Conservation (phyloP, 2,329 filamentous ascomycete species). For the Arachnomyces sp. region DNA sequence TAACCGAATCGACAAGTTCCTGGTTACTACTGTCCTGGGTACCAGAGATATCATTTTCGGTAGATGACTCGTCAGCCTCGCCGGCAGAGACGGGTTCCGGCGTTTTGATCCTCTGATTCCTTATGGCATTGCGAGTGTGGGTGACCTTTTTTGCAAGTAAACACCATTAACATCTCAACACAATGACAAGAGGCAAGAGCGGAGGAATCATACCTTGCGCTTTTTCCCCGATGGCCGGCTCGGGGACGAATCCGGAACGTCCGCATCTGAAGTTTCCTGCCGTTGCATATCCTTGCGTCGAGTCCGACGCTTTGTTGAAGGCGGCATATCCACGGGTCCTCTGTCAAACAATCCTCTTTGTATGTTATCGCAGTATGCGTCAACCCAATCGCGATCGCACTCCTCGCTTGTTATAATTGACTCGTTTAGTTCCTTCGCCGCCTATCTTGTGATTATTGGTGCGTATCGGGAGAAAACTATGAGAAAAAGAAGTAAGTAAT, state of each 20-base stretch:
- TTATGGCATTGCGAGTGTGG: constrained; percentile 23
- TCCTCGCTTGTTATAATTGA: too few species aligned
- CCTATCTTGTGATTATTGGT: too few species aligned
- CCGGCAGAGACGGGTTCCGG: constrained; percentile 30
- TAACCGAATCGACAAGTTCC: constrained; percentile 41
- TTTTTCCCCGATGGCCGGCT: constrained; percentile 41
- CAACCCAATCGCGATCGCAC: background rate
- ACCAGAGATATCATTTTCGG: constrained; percentile 33
- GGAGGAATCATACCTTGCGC: constrained; percentile 35
- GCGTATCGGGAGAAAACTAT: too few species aligned
- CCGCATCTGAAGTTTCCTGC: constrained; percentile 38
- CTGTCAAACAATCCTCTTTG: constrained; percentile 2
- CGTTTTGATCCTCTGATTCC: constrained; percentile 23
- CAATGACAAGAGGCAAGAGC: constrained; percentile 1
- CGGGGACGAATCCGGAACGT: constrained; percentile 41
- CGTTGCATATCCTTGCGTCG: constrained; percentile 39
- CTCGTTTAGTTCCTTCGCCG: too few species aligned
- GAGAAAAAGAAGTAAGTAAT: too few species aligned
- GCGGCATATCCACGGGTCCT: constrained; percentile 26
- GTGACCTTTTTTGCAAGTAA: constrained; percentile 23
- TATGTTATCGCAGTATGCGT: constrained; percentile 9
- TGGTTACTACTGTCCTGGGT: constrained; percentile 21
- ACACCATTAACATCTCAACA: constrained; percentile 1
- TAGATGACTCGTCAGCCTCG: constrained; percentile 34
- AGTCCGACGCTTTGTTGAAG: constrained; percentile 37